Percentiles rank a stretch among this genome's conserved stretches.
Conservation (phyloP, 257 asterid genomes). For the Salvia splendens region DNA sequence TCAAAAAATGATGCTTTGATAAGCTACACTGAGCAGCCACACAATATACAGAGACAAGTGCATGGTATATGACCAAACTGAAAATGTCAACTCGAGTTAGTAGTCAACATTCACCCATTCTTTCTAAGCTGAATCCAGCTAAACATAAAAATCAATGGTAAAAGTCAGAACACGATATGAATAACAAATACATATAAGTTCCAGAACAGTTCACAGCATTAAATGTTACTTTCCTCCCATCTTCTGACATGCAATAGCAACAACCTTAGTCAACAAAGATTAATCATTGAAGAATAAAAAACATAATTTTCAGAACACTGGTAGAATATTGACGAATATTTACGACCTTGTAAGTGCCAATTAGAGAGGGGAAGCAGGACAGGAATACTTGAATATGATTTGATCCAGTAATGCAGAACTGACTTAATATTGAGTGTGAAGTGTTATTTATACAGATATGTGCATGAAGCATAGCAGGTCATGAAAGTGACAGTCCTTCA, state of each 20-base stretch:
- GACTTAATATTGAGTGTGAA: background rate
- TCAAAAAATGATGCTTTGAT: background rate
- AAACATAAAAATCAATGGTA: slow-evolving; percentile 3
- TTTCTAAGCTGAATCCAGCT: slow-evolving; percentile 19
- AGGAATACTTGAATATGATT: slow-evolving; percentile 8
- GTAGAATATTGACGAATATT: background rate
- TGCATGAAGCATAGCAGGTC: background rate
- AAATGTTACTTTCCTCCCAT: slow-evolving; percentile 11
- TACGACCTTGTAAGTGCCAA: slow-evolving; percentile 14
- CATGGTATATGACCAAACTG: background rate
- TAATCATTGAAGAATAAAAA: slow-evolving; percentile 6
- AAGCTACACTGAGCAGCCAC: background rate
- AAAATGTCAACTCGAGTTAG: slow-evolving; percentile 19
- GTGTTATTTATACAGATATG: slow-evolving; percentile 1
- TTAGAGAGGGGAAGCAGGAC: slow-evolving; percentile 15
- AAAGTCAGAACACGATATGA: slow-evolving; percentile 18
- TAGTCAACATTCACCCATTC: slow-evolving; percentile 15
- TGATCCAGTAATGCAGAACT: background rate
- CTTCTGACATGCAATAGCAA: slow-evolving; percentile 6
- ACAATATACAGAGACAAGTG: background rate
- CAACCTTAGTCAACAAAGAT: background rate
- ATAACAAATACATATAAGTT: background rate
- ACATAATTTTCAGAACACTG: slow-evolving; percentile 6
- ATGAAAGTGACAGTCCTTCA: slow-evolving; percentile 3
- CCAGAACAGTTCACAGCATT: background rate